Percentiles rank a stretch among this genome's conserved stretches.
These are phyloP conservation scores for Micractinium conductrix DNA, from an alignment of 139 green algal species.

Conservation along the genomic window DNA sequence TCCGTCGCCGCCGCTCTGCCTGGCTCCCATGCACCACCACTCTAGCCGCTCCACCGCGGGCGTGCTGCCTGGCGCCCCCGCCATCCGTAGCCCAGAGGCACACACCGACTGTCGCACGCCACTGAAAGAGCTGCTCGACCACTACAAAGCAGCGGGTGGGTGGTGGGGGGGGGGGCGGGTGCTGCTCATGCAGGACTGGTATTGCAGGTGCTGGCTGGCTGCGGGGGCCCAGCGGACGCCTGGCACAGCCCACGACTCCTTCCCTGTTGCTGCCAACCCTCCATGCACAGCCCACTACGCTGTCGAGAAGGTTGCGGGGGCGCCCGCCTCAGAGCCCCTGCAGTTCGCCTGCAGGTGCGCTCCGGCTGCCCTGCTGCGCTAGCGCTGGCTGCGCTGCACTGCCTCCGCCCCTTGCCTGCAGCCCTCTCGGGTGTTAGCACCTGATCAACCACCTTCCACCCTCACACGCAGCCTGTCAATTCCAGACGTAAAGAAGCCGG, in stretches of 20 bases:
- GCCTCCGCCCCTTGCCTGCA: neutral
- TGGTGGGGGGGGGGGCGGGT: too few relatives aligned
- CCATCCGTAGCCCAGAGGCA: neutral
- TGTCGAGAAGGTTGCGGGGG: neutral
- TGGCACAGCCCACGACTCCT: too few relatives aligned
- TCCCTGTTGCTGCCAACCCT: too few relatives aligned
- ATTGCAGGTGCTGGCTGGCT: neutral
- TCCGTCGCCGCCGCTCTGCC: neutral
- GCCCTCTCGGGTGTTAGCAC: too few relatives aligned
- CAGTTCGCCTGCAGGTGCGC: conserved; percentile 7
- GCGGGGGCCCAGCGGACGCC: too few relatives aligned
- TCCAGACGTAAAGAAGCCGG: neutral
- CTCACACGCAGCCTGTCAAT: neutral
- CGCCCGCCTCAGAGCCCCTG: conserved; percentile 4
- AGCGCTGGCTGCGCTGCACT: neutral
- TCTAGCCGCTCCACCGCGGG: neutral
- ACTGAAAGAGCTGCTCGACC: neutral
- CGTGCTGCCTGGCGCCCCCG: neutral
- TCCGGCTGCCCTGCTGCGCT: neutral
- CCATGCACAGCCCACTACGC: neutral
- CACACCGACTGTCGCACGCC: neutral
- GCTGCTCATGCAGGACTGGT: neutral
- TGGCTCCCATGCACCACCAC: neutral
- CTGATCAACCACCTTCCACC: neutral
- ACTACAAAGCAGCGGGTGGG: neutral